These are phyloP conservation scores for Sporothrix inflata DNA, from an alignment of 2,329 filamentous ascomycete genomes.

Conservation along the genomic window DNA sequence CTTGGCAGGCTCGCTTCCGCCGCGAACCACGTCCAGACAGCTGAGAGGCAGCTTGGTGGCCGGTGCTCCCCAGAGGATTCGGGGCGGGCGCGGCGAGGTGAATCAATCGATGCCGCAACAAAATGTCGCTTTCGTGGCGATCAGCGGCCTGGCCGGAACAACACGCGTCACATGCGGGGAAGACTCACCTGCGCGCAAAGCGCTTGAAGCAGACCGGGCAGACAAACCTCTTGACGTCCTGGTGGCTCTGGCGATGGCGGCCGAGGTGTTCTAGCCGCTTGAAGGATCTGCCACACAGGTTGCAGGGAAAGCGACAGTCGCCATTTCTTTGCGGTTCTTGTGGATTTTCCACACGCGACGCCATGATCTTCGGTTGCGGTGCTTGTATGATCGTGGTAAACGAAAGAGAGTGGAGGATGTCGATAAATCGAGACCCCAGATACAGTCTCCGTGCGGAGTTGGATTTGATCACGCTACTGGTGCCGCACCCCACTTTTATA, in stretches of 20 bases:
- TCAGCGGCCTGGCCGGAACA: too few species aligned
- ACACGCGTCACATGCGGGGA: too few species aligned
- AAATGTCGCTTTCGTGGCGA: neutral
- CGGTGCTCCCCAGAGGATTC: neutral
- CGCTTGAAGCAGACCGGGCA: constrained; percentile 10
- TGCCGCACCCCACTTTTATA: too few species aligned
- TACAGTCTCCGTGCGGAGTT: too few species aligned
- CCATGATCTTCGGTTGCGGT: too few species aligned
- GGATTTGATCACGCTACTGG: too few species aligned
- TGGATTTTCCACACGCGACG: too few species aligned
- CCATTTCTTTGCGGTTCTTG: too few species aligned
- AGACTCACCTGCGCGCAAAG: neutral
- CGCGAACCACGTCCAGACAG: neutral
- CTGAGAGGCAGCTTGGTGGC: too few species aligned
- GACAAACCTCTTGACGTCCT: constrained; percentile 8
- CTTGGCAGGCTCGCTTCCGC: neutral
- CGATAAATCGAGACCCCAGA: too few species aligned
- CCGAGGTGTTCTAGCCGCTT: constrained; percentile 17
- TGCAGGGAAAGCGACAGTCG: neutral
- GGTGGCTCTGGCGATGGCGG: constrained; percentile 17
- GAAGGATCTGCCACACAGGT: neutral
- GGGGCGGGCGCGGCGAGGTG: neutral
- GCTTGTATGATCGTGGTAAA: too few species aligned
- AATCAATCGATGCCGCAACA: neutral
- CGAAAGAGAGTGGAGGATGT: too few species aligned